phyloP scores from a whole-genome alignment of 1,284 basidiomycete species.

The Flammula alnicola region DNA sequence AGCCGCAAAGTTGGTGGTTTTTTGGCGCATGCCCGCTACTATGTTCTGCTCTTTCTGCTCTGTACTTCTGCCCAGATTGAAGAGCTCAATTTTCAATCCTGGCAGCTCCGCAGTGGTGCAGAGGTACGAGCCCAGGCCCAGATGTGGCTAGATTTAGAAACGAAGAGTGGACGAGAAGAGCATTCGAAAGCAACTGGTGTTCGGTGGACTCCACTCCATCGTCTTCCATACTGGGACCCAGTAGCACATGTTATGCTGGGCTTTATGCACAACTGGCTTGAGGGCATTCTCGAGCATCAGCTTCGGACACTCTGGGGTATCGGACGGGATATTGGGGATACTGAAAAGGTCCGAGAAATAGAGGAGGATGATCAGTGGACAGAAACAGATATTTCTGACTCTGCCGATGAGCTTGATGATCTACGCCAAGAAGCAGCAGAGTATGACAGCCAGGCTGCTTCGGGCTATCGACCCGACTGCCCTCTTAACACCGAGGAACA shows the following conservation, averaged over 20 bases:
- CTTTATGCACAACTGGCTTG: constrained; percentile 39
- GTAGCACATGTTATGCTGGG: constrained; percentile 36
- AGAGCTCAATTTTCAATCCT: constrained; percentile 15
- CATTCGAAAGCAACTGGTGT: constrained; percentile 28
- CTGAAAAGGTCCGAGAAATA: too few species aligned
- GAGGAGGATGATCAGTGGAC: too few species aligned
- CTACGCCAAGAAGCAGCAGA: too few species aligned
- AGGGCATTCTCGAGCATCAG: constrained; percentile 35
- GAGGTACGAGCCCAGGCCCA: constrained; percentile 21
- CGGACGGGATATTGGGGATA: too few species aligned
- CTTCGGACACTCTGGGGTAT: too few species aligned
- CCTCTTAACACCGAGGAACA: too few species aligned
- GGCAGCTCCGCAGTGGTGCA: constrained; percentile 14
- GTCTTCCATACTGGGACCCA: constrained; percentile 34
- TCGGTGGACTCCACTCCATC: constrained; percentile 32
- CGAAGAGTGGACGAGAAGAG: constrained; percentile 11
- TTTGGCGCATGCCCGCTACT: constrained; percentile 18
- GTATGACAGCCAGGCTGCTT: too few species aligned
- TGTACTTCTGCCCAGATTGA: constrained; percentile 13
- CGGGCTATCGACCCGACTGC: too few species aligned
- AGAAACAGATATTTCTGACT: too few species aligned
- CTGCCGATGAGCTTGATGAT: too few species aligned
- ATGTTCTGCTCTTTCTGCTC: constrained; percentile 32
- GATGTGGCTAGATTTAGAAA: constrained; percentile 16
- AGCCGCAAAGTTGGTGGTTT: constrained; percentile 31